Conservation (phyloP, 2,329 filamentous ascomycete species). For the Aspergillus sp. region DNA sequence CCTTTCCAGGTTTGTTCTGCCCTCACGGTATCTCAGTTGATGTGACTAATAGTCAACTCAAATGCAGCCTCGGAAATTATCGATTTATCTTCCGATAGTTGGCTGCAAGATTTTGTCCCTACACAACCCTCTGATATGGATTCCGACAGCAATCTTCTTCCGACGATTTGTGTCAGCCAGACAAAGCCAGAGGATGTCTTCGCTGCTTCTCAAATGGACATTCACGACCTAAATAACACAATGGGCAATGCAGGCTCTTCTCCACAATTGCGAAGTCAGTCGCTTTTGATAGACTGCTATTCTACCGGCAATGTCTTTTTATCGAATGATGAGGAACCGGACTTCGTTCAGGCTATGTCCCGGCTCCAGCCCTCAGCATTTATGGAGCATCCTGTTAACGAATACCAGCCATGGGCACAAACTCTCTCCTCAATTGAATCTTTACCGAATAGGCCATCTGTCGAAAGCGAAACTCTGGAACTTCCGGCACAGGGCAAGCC, state of each 20-base stretch:
- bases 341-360: not conserved
- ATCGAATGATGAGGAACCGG: not conserved
- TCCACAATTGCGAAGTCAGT: slow-evolving; percentile 1
- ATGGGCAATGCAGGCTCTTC: slow-evolving; percentile 1
- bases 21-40: not conserved
- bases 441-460: not conserved
- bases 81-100: slow-evolving; percentile 26
- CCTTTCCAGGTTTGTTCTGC: slow-evolving; percentile 13
- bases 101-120: slow-evolving; percentile 31
- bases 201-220: not conserved
- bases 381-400: slow-evolving; percentile 9
- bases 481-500: slow-evolving; percentile 2
- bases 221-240: slow-evolving; percentile 3
- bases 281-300: not conserved
- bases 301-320: not conserved
- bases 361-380: not conserved
- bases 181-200: slow-evolving; percentile 5
- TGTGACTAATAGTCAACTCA: not conserved
- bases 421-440: slow-evolving; percentile 4
- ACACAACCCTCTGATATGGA: slow-evolving; percentile 12
- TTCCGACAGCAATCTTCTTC: slow-evolving; percentile 13
- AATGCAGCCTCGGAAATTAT: slow-evolving; percentile 17
- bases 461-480: not conserved
- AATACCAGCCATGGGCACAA: slow-evolving; percentile 9
- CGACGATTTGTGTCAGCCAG: slow-evolving; percentile 8